Evolutionary conservation across 2,329 filamentous ascomycete species (phyloP).

Genomic region (Mariannaea sp.): DNA sequence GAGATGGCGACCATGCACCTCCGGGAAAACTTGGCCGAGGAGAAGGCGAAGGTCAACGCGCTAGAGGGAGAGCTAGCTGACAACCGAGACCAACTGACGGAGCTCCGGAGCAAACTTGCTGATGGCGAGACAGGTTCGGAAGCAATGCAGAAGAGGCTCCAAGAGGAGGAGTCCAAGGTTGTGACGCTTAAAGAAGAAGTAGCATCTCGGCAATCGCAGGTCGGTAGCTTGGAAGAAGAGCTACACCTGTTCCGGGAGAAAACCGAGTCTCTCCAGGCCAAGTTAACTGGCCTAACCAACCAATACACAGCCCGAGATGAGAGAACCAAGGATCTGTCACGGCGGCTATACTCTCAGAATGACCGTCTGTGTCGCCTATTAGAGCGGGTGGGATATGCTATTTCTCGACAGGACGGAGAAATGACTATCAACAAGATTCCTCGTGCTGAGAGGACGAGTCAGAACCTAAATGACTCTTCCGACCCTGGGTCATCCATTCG

Average conservation of each 20-base stretch:
- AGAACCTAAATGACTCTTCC: slow-evolving; percentile 63
- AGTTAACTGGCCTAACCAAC: slow-evolving; percentile 54
- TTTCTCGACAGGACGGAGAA: slow-evolving; percentile 72
- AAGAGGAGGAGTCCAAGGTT: slow-evolving; percentile 75
- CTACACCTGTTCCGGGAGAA: slow-evolving; percentile 71
- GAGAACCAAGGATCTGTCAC: slow-evolving; percentile 81
- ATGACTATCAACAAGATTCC: slow-evolving; percentile 78
- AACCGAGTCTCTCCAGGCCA: slow-evolving; percentile 58
- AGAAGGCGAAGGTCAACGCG: slow-evolving; percentile 58
- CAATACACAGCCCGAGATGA: slow-evolving; percentile 72
- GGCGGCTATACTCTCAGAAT: slow-evolving; percentile 81
- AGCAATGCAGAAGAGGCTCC: slow-evolving; percentile 72
- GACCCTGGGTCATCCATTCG: slow-evolving; percentile 59
- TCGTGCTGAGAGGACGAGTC: slow-evolving; percentile 59
- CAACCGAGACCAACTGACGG: slow-evolving; percentile 70
- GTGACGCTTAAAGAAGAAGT: slow-evolving; percentile 71
- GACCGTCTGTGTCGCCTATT: slow-evolving; percentile 82
- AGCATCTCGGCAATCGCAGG: slow-evolving; percentile 74
- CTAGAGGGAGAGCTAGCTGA: slow-evolving; percentile 64
- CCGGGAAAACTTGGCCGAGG: slow-evolving; percentile 57
- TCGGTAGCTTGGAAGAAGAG: slow-evolving; percentile 77
- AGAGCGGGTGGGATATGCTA: slow-evolving; percentile 83
- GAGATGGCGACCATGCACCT: slow-evolving; percentile 58
- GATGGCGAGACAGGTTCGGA: slow-evolving; percentile 86
- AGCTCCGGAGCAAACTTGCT: slow-evolving; percentile 72